Evolutionary conservation across 208 protist genomes (phyloP).

Genomic region (Leishmania guyanensis): DNA sequence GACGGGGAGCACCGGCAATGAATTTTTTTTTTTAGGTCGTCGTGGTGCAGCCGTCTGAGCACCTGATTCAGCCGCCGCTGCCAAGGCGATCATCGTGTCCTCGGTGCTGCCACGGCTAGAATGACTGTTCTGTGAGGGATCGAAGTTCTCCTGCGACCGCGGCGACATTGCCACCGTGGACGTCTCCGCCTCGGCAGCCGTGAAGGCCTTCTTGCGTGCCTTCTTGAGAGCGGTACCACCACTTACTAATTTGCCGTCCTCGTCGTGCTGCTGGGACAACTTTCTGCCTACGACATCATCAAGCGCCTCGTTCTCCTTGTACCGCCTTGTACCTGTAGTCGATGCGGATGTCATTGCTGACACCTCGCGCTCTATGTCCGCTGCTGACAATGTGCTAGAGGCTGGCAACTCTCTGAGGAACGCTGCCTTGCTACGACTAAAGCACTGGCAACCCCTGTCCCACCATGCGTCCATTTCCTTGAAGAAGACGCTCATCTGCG

Average conservation of each 20-base stretch:
- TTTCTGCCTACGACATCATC: slow-evolving; percentile 3
- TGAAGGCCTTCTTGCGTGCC: slow-evolving; percentile 12
- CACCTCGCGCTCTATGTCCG: background rate
- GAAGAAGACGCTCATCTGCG: slow-evolving; percentile 53
- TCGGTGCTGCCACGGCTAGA: slow-evolving; percentile 12
- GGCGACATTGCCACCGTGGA: background rate
- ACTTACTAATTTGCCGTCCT: background rate
- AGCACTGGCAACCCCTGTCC: slow-evolving; percentile 21
- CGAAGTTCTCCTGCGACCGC: background rate
- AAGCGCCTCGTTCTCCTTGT: slow-evolving; percentile 4
- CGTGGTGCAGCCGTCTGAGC: slow-evolving; percentile 20
- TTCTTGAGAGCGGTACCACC: slow-evolving; percentile 11
- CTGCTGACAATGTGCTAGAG: slow-evolving; percentile 1
- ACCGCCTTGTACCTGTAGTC: background rate
- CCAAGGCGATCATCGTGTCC: slow-evolving; percentile 25
- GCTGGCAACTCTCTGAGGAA: slow-evolving; percentile 31
- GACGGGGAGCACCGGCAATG: background rate
- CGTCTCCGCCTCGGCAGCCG: background rate
- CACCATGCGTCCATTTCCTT: slow-evolving; percentile 35
- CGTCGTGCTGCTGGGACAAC: background rate
- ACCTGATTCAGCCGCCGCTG: slow-evolving; percentile 24
- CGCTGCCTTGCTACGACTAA: slow-evolving; percentile 35
- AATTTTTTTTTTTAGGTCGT: slow-evolving; percentile 1
- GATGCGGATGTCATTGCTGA: slow-evolving; percentile 12
- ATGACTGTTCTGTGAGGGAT: slow-evolving; percentile 2